These are phyloP conservation scores for Penicillium sclerotiorum DNA, from an alignment of 2,329 filamentous ascomycete genomes.

Conservation along the genomic window DNA sequence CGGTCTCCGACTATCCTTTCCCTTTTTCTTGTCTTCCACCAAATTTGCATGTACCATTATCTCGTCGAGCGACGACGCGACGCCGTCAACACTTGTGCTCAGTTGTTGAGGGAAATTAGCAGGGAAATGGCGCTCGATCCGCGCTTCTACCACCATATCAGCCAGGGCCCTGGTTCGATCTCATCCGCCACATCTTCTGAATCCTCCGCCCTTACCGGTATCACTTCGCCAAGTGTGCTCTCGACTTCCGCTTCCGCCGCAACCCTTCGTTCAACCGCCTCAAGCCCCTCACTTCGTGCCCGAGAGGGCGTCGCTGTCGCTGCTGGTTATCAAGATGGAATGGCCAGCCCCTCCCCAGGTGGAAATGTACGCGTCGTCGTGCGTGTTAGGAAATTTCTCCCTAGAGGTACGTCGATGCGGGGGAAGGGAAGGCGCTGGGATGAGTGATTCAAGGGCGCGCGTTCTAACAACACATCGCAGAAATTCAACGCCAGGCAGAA, in stretches of 20 bases:
- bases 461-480: slow-evolving; percentile 50
- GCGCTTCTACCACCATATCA: slow-evolving; percentile 42
- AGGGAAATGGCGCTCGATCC: slow-evolving; percentile 46
- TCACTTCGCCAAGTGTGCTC: slow-evolving; percentile 39
- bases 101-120: slow-evolving; percentile 41
- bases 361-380: slow-evolving; percentile 84
- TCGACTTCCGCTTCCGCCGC: slow-evolving; percentile 42
- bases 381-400: slow-evolving; percentile 76
- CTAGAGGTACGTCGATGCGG: slow-evolving; percentile 63
- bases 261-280: slow-evolving; percentile 64
- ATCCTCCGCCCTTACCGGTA: slow-evolving; percentile 36
- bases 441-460: background rate
- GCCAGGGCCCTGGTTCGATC: slow-evolving; percentile 36
- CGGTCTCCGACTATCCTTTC: background rate
- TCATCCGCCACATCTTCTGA: slow-evolving; percentile 38
- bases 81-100: slow-evolving; percentile 41
- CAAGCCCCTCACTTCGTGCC: slow-evolving; percentile 75
- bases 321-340: slow-evolving; percentile 50
- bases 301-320: slow-evolving; percentile 66
- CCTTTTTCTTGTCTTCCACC: slow-evolving; percentile 19
- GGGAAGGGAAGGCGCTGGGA: background rate
- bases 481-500: slow-evolving; percentile 75
- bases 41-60: slow-evolving; percentile 45
- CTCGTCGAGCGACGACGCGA: slow-evolving; percentile 43
- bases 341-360: slow-evolving; percentile 57